Percentiles rank a stretch among this genome's conserved stretches.
phyloP scores from a whole-genome alignment of 352 stramenopile species.

The Peronospora belbahrii region DNA sequence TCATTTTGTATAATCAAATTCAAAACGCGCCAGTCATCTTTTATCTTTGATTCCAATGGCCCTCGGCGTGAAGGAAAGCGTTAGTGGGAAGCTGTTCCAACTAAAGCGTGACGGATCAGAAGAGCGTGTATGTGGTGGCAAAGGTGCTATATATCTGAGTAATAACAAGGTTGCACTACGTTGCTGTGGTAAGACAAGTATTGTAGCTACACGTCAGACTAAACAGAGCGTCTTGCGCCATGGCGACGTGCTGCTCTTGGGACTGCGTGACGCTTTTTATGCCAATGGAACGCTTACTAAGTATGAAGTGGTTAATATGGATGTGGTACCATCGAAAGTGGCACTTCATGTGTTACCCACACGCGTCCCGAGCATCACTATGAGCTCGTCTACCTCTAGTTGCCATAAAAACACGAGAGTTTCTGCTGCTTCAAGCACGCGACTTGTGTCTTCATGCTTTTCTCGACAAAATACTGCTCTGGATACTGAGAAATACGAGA shows the following conservation, averaged over 20 bases:
- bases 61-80: slow-evolving; percentile 65
- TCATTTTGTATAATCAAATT: neutral
- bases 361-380: slow-evolving; percentile 22
- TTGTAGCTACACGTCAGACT: slow-evolving; percentile 61
- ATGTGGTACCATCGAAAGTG: slow-evolving; percentile 15
- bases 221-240: slow-evolving; percentile 71
- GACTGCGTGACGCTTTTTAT: slow-evolving; percentile 64
- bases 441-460: slow-evolving; percentile 41
- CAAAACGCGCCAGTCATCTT: slow-evolving; percentile 1
- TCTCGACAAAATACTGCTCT: neutral
- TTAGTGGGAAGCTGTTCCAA: slow-evolving; percentile 49
- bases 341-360: slow-evolving; percentile 28
- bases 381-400: slow-evolving; percentile 26
- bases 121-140: slow-evolving; percentile 54
- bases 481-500: slow-evolving; percentile 6
- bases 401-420: neutral
- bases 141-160: slow-evolving; percentile 61
- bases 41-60: slow-evolving; percentile 26
- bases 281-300: slow-evolving; percentile 79
- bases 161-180: slow-evolving; percentile 60
- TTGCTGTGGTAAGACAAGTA: slow-evolving; percentile 67
- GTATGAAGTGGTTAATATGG: slow-evolving; percentile 68
- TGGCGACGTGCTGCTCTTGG: slow-evolving; percentile 63
- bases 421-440: slow-evolving; percentile 1
- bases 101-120: slow-evolving; percentile 44